These are phyloP conservation scores for Nakaseomyces glabratus DNA, from an alignment of 1,139 yeast species.

Conservation along the genomic window DNA sequence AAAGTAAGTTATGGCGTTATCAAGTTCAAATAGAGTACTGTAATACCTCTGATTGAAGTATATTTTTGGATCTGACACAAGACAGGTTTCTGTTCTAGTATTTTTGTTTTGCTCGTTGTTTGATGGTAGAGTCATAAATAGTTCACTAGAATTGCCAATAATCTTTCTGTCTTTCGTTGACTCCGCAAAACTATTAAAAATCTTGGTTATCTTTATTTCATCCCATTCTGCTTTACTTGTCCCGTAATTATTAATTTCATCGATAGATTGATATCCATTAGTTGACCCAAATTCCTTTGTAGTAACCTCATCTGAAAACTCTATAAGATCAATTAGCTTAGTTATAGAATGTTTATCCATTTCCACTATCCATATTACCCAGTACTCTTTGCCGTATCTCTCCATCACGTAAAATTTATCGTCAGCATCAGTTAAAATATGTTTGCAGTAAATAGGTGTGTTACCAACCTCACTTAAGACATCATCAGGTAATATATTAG, in stretches of 20 bases:
- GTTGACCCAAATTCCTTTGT: neutral
- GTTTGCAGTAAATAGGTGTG: slow-evolving; percentile 8
- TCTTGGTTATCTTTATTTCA: neutral
- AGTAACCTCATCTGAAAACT: neutral
- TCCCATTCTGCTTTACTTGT: slow-evolving; percentile 1
- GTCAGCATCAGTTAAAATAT: slow-evolving; percentile 8
- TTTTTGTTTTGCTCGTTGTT: neutral
- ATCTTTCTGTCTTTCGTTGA: neutral
- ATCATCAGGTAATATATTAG: slow-evolving; percentile 10
- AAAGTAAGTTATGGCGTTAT: slow-evolving; percentile 27
- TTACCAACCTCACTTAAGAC: slow-evolving; percentile 7
- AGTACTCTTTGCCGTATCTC: slow-evolving; percentile 1
- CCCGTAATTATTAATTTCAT: neutral
- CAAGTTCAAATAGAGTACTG: slow-evolving; percentile 21
- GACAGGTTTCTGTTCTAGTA: slow-evolving; percentile 2
- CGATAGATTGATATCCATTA: neutral
- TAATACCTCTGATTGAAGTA: slow-evolving; percentile 24
- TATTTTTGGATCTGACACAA: slow-evolving; percentile 13
- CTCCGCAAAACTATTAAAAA: slow-evolving; percentile 5
- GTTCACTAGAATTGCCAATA: slow-evolving; percentile 7
- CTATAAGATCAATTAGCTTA: too few species aligned
- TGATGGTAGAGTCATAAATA: slow-evolving; percentile 19
- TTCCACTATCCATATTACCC: neutral
- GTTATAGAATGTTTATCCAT: too few species aligned
- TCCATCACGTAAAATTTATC: neutral